A percentile compares a stretch with the other conserved stretches of the same genome.
phyloP scores from a whole-genome alignment of 495 filamentous ascomycete genomes.

The Bryoglossum gracile region DNA sequence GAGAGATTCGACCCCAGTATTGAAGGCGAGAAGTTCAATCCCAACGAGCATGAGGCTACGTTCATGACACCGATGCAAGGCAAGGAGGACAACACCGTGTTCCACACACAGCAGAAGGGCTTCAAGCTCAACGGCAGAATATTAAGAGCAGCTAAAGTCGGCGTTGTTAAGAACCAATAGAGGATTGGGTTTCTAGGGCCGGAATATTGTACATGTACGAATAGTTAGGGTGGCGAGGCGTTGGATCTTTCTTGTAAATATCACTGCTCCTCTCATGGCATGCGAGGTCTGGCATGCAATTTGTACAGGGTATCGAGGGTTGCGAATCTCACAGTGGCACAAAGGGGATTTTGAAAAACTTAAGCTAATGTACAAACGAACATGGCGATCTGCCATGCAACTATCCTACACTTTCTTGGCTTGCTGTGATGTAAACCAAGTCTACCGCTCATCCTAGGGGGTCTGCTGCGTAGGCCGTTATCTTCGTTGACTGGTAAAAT shows the following conservation, averaged over 20 bases:
- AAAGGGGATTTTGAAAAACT: not conserved
- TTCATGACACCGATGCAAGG: conserved; percentile 80
- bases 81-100: conserved; percentile 85
- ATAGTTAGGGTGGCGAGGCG: conserved; percentile 17
- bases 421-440: not conserved
- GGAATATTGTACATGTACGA: conserved; percentile 36
- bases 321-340: not conserved
- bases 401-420: too few species aligned
- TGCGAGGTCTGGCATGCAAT: conserved; percentile 12
- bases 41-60: conserved; percentile 90
- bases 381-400: not conserved
- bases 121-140: conserved; percentile 86
- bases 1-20: conserved; percentile 74
- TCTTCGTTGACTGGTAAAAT: too few species aligned
- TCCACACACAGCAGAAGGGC: conserved; percentile 91
- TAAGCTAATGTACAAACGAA: conserved; percentile 7
- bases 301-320: conserved; percentile 6
- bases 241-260: conserved; percentile 20
- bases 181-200: not conserved
- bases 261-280: conserved; percentile 21
- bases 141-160: conserved; percentile 88
- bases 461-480: too few species aligned
- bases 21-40: conserved; percentile 73
- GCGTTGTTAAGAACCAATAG: conserved; percentile 63
- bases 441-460: not conserved